Base-by-base conservation (phyloP, 2,329 filamentous ascomycete genomes). In the Zasmidium angulare region DNA sequence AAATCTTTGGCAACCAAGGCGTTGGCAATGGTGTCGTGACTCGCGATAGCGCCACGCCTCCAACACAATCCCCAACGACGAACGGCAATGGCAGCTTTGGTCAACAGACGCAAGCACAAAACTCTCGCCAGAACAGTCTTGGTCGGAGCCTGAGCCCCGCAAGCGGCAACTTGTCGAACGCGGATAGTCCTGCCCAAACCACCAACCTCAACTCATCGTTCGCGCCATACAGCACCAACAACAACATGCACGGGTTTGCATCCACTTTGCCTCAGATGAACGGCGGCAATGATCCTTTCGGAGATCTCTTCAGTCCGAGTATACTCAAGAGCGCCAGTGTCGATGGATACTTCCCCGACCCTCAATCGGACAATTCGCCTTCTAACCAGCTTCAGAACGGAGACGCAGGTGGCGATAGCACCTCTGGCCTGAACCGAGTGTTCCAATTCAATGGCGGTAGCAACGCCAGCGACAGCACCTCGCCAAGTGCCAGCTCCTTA, bases 271-370 rank as follows among this genome's bases (percentile, higher is more conserved):
- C 68, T 61, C 75, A 67, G 67, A 76, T 73, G 71, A 64, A 53
- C 56, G 56, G 62, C 56, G 55, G 63, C 43, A 57, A 17, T 63
- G 66, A 74, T 58, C 64, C 84, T 22, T 74, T 86, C 56, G 77
- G 81, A 58, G 85, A 83, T 63, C 74, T 87, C 7, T 89, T 89
- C 71, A 86, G 82, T 54, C 85, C 86, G 2, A 79, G 79, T 7
- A 72, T 82, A 21, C 72, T 83, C 20, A 77, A 80, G 61, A 78
- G 73, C 49, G 78, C 78, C 61, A 76, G 74, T 31, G 64, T 63
- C 9, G 63, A 66, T 46, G 60, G 70, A 47, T 74, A 75, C 53
- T 73, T 71, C 55, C 55, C 49, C 21, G 58, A 62, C 49, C 55
- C 51, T n/a, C 53, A 64, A 26, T 49, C 40, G 31, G 51, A 51